Base-by-base conservation (phyloP, 805 yeast species). In the Dipodascus geniculatus region DNA sequence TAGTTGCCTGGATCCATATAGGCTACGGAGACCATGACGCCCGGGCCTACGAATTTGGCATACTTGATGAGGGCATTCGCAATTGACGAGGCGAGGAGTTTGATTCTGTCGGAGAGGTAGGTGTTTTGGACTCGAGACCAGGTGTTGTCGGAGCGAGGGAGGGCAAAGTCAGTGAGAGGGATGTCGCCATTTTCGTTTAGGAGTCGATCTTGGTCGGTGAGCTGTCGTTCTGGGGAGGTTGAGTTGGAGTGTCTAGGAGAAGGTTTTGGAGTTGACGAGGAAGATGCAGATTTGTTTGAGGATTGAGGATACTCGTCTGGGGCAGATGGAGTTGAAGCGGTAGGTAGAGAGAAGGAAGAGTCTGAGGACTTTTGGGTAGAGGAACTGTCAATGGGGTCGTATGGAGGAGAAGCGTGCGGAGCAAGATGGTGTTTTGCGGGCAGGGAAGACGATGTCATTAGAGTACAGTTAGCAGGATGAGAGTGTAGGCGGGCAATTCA, bases 1-100 rank as follows among this genome's bases (percentile, higher is more conserved):
- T 87, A 89, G 68, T 89, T 89, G 48, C 97, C 97, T 1, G 96
- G 96, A 65, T 89, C 97, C 75, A 89, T 85, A 63, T 89, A 90
- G 1, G 96, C 93, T 53, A 90, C 96, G 28, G 89, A 78, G 22
- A 89, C 88, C 80, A 88, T 77, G 44, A 89, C 74, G 0, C 96
- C 96, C 0, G 96, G 96, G 0, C 96, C 96, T 19, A 88, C 72
- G 65, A 89, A 89, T 51, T 76, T 74, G 51, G 77, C 65, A 60
- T 85, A 81, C 67, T 85, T 86, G 55, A 68, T 64, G 23, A 79
- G 51, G 2, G 68, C 65, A 52, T 60, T 55, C 28, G 14, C 44
- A 3, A 38, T n/a, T 6, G 44, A n/a, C 4, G 44, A 14, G 20
- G 14, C 20, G 6, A 38, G 20, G 44, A 6, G 20, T 38, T 17